A percentile compares a stretch with the other conserved stretches of the same genome.
Evolutionary conservation across 208 protist species (phyloP).

Genomic region (Leishmania mexicana): DNA sequence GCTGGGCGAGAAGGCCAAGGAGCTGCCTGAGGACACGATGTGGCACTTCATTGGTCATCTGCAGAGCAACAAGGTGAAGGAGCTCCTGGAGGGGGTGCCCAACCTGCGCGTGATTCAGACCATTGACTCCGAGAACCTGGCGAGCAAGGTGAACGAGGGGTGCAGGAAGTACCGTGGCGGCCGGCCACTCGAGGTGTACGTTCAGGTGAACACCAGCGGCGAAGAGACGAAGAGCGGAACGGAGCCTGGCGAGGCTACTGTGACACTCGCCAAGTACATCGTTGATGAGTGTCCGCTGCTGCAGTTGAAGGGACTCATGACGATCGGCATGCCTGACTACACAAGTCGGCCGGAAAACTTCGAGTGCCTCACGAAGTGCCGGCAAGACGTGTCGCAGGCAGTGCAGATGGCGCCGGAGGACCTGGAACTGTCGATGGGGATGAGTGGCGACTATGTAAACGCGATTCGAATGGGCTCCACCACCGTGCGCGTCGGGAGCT

Average conservation of each 20-base stretch:
- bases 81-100: conserved; percentile 63
- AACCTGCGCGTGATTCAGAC: conserved; percentile 91
- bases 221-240: conserved; percentile 95
- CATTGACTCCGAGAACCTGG: conserved; percentile 92
- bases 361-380: conserved; percentile 70
- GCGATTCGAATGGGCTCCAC: conserved; percentile 95
- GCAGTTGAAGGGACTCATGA: conserved; percentile 95
- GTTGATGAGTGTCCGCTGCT: conserved; percentile 74
- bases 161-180: conserved; percentile 57
- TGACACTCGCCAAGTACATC: conserved; percentile 81
- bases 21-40: conserved; percentile 87
- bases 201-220: conserved; percentile 96
- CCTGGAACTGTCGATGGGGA: conserved; percentile 97
- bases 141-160: conserved; percentile 84
- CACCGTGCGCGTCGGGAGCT: conserved; percentile 94
- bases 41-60: conserved; percentile 99
- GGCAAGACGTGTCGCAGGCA: conserved; percentile 60
- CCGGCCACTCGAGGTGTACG: conserved; percentile 79
- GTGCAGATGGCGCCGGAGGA: conserved; percentile 44
- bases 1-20: conserved; percentile 84
- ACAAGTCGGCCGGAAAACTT: conserved; percentile 88
- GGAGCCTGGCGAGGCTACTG: conserved; percentile 60
- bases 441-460: conserved; percentile 94
- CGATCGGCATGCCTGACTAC: conserved; percentile 94
- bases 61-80: conserved; percentile 97